Conservation (phyloP, 352 stramenopile genomes). For the Phytophthora ramorum region DNA sequence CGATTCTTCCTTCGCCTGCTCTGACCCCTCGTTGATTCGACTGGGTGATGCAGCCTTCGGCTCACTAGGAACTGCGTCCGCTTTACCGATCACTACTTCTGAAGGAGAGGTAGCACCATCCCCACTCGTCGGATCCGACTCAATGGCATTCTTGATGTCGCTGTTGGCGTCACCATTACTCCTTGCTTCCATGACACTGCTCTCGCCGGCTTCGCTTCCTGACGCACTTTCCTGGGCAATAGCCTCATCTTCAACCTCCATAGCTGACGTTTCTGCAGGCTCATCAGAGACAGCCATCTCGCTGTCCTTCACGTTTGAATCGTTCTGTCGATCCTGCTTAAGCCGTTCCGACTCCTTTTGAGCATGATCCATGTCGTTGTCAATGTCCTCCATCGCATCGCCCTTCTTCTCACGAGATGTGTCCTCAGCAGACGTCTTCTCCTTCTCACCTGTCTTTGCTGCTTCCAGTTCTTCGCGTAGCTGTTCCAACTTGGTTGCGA, state of each 20-base stretch:
- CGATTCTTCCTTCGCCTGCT: slow-evolving; percentile 19
- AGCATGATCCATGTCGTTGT: slow-evolving; percentile 22
- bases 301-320: background rate
- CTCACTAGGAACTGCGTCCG: background rate
- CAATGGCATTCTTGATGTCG: background rate
- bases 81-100: background rate
- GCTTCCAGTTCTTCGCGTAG: slow-evolving; percentile 54
- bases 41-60: slow-evolving; percentile 16
- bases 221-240: slow-evolving; percentile 19
- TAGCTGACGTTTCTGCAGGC: slow-evolving; percentile 4
- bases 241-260: slow-evolving; percentile 29
- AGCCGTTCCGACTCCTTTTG: slow-evolving; percentile 6
- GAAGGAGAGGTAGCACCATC: slow-evolving; percentile 1
- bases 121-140: slow-evolving; percentile 4
- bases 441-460: slow-evolving; percentile 27
- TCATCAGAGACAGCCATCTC: background rate
- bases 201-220: slow-evolving; percentile 9
- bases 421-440: slow-evolving; percentile 6
- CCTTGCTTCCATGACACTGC: background rate
- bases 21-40: slow-evolving; percentile 5
- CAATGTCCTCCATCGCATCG: slow-evolving; percentile 24
- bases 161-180: slow-evolving; percentile 9
- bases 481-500: slow-evolving; percentile 53
- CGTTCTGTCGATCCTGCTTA: slow-evolving; percentile 2
- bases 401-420: slow-evolving; percentile 26